Evolutionary conservation across 768 basidiomycete species (phyloP).

Genomic region (Amanita pallidorosea): DNA sequence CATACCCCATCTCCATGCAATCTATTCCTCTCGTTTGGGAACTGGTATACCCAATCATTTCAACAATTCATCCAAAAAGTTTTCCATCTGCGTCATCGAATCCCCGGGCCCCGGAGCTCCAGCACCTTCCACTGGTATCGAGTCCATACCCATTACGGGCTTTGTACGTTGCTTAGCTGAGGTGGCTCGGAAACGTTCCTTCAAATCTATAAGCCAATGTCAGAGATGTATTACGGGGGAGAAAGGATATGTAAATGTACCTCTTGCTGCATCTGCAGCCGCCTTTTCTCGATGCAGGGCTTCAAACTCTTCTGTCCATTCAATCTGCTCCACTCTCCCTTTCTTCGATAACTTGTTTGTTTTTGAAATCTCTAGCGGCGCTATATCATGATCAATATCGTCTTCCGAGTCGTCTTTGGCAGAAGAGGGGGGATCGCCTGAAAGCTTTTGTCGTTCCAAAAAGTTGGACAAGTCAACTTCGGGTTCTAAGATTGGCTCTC

Average conservation of each 20-base stretch:
- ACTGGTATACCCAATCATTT: slow-evolving; percentile 11
- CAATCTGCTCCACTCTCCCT: slow-evolving; percentile 51
- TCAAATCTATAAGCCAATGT: slow-evolving; percentile 35
- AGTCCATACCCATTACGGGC: slow-evolving; percentile 19
- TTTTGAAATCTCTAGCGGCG: slow-evolving; percentile 31
- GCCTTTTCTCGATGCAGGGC: slow-evolving; percentile 59
- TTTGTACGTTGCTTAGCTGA: slow-evolving; percentile 29
- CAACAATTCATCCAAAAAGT: slow-evolving; percentile 60
- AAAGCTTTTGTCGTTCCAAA: slow-evolving; percentile 49
- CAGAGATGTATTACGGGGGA: background rate
- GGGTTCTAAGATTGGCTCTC: slow-evolving; percentile 57
- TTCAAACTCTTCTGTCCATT: slow-evolving; percentile 61
- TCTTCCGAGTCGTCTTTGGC: slow-evolving; percentile 36
- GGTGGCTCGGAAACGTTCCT: slow-evolving; percentile 46
- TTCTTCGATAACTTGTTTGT: slow-evolving; percentile 27
- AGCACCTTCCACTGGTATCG: slow-evolving; percentile 12
- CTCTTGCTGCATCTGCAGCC: slow-evolving; percentile 66
- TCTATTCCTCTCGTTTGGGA: no score
- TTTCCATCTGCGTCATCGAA: slow-evolving; percentile 54
- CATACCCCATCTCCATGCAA: no score
- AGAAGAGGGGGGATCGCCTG: slow-evolving; percentile 21
- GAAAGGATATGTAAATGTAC: slow-evolving; percentile 22
- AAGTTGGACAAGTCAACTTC: slow-evolving; percentile 65
- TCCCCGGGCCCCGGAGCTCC: slow-evolving; percentile 19
- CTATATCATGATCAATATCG: slow-evolving; percentile 49